Base-by-base conservation (phyloP, 2,329 filamentous ascomycete genomes). In the Apiospora koreana region DNA sequence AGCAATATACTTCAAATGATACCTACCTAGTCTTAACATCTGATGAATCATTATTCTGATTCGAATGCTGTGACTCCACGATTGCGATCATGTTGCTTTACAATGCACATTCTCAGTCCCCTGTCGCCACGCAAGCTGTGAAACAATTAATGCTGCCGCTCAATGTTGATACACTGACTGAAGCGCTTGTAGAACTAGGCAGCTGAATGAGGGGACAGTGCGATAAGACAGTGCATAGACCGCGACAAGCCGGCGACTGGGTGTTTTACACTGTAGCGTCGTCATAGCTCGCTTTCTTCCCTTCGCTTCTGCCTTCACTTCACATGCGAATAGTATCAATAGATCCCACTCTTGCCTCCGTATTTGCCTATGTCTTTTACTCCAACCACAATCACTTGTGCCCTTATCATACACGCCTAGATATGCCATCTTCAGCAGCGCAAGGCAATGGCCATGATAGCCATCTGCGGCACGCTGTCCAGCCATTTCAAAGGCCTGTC, bases 401-500 rank as follows among this genome's bases (percentile, higher is more conserved):
- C 2, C 16, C 12, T 18, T 9, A 38, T 2, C n/a, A 31, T 38
- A 38, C 3, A 14, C 31, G 54, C 54, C 9, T 38, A 62, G 54
- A n/a, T 18, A 62, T 62, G 54, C n/a, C 54, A n/a, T 38, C 54
- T n/a, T 38, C 54, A 23, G 54, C 21, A 23, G 12, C 54, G 21
- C 54, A 38, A 62, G 54, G 54, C 31, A 18, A 62, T 14, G 31
- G 31, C 18, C 31, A 31, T 23, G 38, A 23, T 14, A 38, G 31
- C 21, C 54, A 38, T 38, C 31, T 62, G 31, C 54, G 28, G 3
- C 54, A 62, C 38, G 31, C 28, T 21, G 12, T 43, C 14, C n/a
- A 73, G 66, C 71, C 71, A 23, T 65, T 83, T 5, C 74, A 80
- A 66, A 80, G 83, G 14, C 83, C 83, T 3, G 74, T 80, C 45